A percentile compares a stretch with the other conserved stretches of the same genome.
Evolutionary conservation across 192 early-diverging fungal species (phyloP).

Genomic region (Coemansia sp.): DNA sequence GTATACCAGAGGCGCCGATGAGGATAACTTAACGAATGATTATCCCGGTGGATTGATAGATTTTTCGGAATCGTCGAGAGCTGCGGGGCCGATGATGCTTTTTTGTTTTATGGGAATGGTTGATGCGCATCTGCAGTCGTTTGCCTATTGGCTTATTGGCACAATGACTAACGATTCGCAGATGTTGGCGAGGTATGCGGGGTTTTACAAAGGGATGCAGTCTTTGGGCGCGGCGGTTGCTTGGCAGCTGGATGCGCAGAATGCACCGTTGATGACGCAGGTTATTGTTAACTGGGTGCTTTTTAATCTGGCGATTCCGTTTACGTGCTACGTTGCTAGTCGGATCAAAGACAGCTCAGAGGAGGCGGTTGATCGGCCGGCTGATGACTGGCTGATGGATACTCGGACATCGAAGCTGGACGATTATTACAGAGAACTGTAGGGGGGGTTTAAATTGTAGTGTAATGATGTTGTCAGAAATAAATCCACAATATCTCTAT

Average conservation of each 20-base stretch:
- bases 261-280: constrained; percentile 34
- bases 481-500: no score
- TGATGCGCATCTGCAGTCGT: constrained; percentile 74
- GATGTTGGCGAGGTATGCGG: constrained; percentile 62
- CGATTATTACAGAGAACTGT: background rate
- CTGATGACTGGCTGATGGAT: constrained; percentile 17
- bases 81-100: constrained; percentile 62
- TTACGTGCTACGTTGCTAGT: constrained; percentile 41
- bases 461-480: no score
- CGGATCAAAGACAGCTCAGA: constrained; percentile 27
- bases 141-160: constrained; percentile 75
- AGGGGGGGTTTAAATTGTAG: no score
- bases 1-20: constrained; percentile 34
- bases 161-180: constrained; percentile 72
- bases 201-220: constrained; percentile 75
- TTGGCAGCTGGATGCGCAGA: constrained; percentile 60
- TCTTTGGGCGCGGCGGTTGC: constrained; percentile 62
- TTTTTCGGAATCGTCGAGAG: constrained; percentile 46
- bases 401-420: background rate
- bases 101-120: constrained; percentile 73
- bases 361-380: constrained; percentile 4
- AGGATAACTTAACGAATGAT: constrained; percentile 6
- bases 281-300: constrained; percentile 49
- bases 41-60: constrained; percentile 52
- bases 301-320: constrained; percentile 49